Conservation (phyloP, 192 early-diverging fungal genomes). For the Gonapodya prolifera region DNA sequence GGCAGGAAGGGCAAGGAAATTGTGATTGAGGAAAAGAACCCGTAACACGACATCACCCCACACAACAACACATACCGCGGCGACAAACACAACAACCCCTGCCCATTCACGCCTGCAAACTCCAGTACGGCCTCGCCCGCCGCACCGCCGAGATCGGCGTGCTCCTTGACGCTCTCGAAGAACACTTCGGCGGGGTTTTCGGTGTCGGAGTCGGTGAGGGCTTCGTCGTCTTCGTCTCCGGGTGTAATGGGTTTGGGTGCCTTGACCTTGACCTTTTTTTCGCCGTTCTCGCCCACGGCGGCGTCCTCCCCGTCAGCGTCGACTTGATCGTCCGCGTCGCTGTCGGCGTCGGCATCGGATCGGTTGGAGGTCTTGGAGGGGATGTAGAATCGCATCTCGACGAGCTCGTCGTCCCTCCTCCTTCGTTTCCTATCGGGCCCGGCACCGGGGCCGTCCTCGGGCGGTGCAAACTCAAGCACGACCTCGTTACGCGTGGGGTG, state of each 20-base stretch:
- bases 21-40: not conserved
- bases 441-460: constrained; percentile 38
- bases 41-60: no score
- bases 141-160: constrained; percentile 74
- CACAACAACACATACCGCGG: constrained; percentile 64
- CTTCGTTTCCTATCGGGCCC: constrained; percentile 26
- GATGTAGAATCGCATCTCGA: constrained; percentile 86
- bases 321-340: constrained; percentile 20
- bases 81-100: constrained; percentile 77
- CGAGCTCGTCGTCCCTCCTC: constrained; percentile 58
- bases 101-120: no score
- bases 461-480: constrained; percentile 70
- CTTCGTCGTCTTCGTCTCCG: constrained; percentile 56
- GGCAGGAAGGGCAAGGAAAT: not conserved
- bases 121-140: constrained; percentile 79
- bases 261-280: constrained; percentile 11
- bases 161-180: constrained; percentile 82
- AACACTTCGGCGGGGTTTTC: constrained; percentile 36
- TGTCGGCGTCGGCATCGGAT: constrained; percentile 21
- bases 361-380: constrained; percentile 58
- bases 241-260: no score
- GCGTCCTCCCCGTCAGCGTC: constrained; percentile 33
- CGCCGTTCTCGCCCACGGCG: constrained; percentile 16
- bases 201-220: constrained; percentile 39
- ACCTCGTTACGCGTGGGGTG: constrained; percentile 84